Evolutionary conservation across 1,284 basidiomycete species (phyloP).

Genomic region (Chalciporus sp.): DNA sequence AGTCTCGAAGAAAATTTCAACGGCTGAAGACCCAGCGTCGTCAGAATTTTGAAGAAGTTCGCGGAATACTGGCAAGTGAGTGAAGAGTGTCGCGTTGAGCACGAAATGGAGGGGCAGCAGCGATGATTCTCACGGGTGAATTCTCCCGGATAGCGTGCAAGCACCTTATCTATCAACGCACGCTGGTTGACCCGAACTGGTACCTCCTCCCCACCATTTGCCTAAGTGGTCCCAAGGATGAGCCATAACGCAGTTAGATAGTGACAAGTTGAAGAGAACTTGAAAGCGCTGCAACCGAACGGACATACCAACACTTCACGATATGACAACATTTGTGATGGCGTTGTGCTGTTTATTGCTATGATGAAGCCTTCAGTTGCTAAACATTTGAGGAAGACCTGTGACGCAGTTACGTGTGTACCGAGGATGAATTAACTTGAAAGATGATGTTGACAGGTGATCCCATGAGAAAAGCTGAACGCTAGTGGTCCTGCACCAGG

Average conservation of each 20-base stretch:
- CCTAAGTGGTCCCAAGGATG: background rate
- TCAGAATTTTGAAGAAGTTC: conserved; percentile 94
- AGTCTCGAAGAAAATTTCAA: conserved; percentile 79
- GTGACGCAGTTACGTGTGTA: too few species aligned
- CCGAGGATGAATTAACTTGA: too few species aligned
- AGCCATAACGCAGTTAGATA: background rate
- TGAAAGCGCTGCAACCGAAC: too few species aligned
- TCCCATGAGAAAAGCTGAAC: too few species aligned
- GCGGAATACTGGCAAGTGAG: conserved; percentile 62
- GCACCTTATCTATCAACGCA: conserved; percentile 15
- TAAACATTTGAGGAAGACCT: too few species aligned
- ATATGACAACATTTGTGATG: background rate
- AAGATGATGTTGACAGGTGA: too few species aligned
- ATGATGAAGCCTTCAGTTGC: background rate
- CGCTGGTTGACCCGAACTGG: conserved; percentile 20
- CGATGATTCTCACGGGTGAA: conserved; percentile 8
- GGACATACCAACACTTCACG: background rate
- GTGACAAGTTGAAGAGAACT: background rate
- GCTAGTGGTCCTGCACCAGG: too few species aligned
- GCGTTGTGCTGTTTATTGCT: too few species aligned
- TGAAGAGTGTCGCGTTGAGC: background rate
- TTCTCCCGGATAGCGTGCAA: conserved; percentile 16
- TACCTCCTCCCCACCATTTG: background rate
- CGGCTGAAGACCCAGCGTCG: conserved; percentile 80
- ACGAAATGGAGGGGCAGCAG: background rate